Base-by-base conservation (phyloP, 495 filamentous ascomycete species). In the Glonium stellatum region DNA sequence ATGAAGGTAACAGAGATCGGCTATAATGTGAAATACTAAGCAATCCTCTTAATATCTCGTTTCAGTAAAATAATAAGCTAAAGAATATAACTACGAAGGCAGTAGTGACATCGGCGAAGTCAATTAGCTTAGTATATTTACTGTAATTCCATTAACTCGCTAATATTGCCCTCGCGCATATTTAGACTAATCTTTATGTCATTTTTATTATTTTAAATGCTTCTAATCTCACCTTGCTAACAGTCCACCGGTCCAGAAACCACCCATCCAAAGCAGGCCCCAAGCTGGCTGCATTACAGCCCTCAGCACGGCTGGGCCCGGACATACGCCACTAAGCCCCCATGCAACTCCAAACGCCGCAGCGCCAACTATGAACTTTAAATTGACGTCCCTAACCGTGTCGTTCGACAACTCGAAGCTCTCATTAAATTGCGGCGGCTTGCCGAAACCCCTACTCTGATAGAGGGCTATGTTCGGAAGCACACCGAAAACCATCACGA, bases 291-390 rank as follows among this genome's bases (percentile, higher is more conserved):
- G 79, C 10, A 77, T 53, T 6, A 78, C 66, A 5, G 75, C 57
- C 21, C 78, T 74, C 64, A 84, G 59, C 10, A 81, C 67, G 1
- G 76, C 81, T 8, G 82, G 79, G 0, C 82, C 82, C 0, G 82
- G 82, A 60, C 82, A 85, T 1, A 80, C 74, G 0, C 82, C 82
- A 31, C 67, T 68, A 53, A 82, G 60, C 5, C 82, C 82, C 81
- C 81, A 85, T 0, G 74, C 78, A 15, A 83, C 49, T 0, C 82
- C 82, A 65, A 84, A 85, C 1, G 73, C 67, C 23, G 68, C 71
- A 11, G 78, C 73, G 19, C 82, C 82, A 1, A 69, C 63, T 5
- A 83, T 63, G 56, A 85, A 79, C n/a, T 72, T 76, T 73, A 75
- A 77, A 55, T 84, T 77, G 13, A 80, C 76, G 56, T 81, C 80